Percentiles rank a stretch among this genome's conserved stretches.
Conservation (phyloP, 2,329 filamentous ascomycete species). For the Macrophomina pseudophaseolina region DNA sequence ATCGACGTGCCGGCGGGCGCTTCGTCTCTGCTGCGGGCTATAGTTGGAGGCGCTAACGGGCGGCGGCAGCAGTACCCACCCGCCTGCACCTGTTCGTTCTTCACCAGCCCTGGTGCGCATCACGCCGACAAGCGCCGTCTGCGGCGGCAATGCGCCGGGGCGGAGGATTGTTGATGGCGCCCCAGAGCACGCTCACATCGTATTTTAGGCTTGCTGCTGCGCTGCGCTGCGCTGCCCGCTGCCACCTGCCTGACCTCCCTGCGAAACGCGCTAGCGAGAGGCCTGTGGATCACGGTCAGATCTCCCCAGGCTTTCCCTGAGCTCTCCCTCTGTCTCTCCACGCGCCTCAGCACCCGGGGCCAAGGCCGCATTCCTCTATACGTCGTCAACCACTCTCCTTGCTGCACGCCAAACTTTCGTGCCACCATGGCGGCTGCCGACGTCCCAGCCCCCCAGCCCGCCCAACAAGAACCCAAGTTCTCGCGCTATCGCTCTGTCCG, state of each 20-base stretch:
- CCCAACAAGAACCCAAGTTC: constrained; percentile 49
- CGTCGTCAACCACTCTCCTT: constrained; percentile 29
- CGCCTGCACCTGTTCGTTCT: background rate
- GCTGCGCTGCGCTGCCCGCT: background rate
- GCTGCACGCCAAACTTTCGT: constrained; percentile 27
- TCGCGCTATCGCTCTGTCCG: constrained; percentile 65
- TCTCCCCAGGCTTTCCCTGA: constrained; percentile 2
- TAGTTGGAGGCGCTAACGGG: no score
- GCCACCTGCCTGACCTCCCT: background rate
- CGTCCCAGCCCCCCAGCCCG: constrained; percentile 33
- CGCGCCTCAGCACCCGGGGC: background rate
- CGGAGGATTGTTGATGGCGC: background rate
- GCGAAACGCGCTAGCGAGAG: constrained; percentile 11
- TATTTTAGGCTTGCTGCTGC: background rate
- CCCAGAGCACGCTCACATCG: background rate
- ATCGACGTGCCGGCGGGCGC: no score
- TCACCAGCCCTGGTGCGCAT: background rate
- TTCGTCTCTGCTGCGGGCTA: no score
- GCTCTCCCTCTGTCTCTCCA: background rate
- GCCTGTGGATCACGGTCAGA: background rate
- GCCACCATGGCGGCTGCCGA: constrained; percentile 32
- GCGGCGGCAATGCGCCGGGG: background rate
- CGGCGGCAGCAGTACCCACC: background rate
- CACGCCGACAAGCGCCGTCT: background rate
- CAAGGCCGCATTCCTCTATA: background rate